Conservation (phyloP, 331 rosid genomes). For the Prunus yedoensis region DNA sequence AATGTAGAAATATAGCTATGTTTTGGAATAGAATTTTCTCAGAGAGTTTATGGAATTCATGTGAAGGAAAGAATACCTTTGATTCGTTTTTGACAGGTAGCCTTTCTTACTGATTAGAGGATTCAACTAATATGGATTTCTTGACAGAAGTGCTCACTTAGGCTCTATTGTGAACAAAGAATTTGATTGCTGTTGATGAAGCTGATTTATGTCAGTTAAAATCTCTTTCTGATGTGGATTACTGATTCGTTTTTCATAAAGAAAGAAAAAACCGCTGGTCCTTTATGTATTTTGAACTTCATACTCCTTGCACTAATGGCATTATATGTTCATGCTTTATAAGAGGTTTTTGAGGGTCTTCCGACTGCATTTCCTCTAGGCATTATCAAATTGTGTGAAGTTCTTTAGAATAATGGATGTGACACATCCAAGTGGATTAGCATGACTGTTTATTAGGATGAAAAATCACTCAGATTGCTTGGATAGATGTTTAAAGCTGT, state of each 20-base stretch:
- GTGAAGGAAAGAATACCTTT: background rate
- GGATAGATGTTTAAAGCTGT: conserved; percentile 25
- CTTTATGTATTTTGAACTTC: background rate
- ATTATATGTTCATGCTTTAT: background rate
- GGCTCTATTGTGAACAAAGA: background rate
- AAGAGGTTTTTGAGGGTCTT: background rate
- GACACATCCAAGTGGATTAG: conserved; percentile 15
- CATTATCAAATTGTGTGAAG: background rate
- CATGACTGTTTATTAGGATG: conserved; percentile 13
- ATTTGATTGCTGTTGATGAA: background rate
- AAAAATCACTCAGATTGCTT: conserved; percentile 17
- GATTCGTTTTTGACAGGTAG: background rate
- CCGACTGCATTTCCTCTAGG: background rate
- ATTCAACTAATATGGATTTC: background rate
- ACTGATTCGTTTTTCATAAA: background rate
- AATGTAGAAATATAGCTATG: background rate
- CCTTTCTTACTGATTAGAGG: background rate
- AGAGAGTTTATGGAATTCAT: background rate
- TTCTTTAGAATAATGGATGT: background rate
- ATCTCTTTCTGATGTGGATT: background rate
- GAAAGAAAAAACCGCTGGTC: background rate
- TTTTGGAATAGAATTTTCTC: background rate
- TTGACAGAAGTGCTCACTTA: background rate
- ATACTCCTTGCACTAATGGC: no score
- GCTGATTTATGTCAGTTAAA: background rate